These are phyloP conservation scores for Termitomyces titanicus DNA, from an alignment of 768 basidiomycete species.

Conservation along the genomic window DNA sequence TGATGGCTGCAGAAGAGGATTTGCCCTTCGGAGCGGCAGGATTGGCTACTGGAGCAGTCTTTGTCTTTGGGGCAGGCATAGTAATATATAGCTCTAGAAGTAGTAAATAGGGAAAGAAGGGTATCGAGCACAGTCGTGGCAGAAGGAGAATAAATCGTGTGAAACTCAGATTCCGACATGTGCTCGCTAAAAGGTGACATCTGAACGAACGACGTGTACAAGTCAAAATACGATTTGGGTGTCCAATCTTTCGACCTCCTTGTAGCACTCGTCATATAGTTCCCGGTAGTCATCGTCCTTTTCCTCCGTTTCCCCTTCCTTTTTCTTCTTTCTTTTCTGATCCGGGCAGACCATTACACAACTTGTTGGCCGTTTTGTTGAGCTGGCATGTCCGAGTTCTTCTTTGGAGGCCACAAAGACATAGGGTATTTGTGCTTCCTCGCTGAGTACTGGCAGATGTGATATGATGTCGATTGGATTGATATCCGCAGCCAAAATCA, in stretches of 20 bases:
- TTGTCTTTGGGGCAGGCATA: constrained; percentile 55
- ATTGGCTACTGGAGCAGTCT: constrained; percentile 39
- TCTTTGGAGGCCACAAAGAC: constrained; percentile 91
- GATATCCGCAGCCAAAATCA: constrained; percentile 94
- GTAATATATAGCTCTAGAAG: constrained; percentile 20
- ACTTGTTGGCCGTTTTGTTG: constrained; percentile 97
- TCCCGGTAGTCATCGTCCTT: constrained; percentile 85
- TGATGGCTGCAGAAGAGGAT: constrained; percentile 32
- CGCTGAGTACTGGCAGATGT: constrained; percentile 90
- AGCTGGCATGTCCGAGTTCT: constrained; percentile 91
- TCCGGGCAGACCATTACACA: constrained; percentile 94
- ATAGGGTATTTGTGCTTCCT: constrained; percentile 91
- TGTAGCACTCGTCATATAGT: constrained; percentile 79
- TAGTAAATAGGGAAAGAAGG: constrained; percentile 15
- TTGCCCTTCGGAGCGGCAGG: constrained; percentile 39
- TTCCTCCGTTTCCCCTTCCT: constrained; percentile 54
- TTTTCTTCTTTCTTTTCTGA: constrained; percentile 69
- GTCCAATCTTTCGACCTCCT: constrained; percentile 83
- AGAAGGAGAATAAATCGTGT: constrained; percentile 20
- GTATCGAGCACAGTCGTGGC: constrained; percentile 16
- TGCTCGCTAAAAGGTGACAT: not conserved
- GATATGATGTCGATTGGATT: constrained; percentile 98
- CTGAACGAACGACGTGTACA: constrained; percentile 1
- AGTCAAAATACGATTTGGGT: constrained; percentile 60
- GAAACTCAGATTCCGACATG: constrained; percentile 15